Evolutionary conservation across 257 asterid species (phyloP).

Genomic region (Lycium ferocissimum): DNA sequence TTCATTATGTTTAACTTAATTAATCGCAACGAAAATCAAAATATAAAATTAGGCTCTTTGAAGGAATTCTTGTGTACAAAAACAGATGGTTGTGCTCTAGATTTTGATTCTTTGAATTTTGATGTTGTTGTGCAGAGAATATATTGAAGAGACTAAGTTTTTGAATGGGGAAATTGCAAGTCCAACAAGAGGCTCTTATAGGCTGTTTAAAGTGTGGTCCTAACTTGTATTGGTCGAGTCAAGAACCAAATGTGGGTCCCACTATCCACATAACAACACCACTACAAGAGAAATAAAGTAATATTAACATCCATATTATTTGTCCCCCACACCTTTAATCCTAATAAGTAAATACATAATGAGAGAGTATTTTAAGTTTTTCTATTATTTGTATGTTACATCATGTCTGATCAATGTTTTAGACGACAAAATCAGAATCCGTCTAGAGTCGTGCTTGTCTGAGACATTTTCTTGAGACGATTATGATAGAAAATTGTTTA

Average conservation of each 20-base stretch:
- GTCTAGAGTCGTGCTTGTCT: background rate
- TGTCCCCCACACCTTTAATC: background rate
- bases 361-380: too few relatives aligned
- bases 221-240: conserved; percentile 49
- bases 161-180: conserved; percentile 19
- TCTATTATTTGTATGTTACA: too few relatives aligned
- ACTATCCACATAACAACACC: conserved; percentile 25
- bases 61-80: too few relatives aligned
- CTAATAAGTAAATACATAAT: background rate
- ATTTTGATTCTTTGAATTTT: too few relatives aligned
- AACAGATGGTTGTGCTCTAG: too few relatives aligned
- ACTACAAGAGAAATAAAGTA: conserved; percentile 21
- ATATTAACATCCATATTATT: background rate
- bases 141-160: background rate
- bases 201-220: conserved; percentile 47
- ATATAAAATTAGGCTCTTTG: too few relatives aligned
- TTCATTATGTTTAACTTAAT: conserved; percentile 31
- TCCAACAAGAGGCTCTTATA: conserved; percentile 42
- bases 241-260: conserved; percentile 62
- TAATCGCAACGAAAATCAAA: background rate
- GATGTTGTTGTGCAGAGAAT: too few relatives aligned
- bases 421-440: background rate
- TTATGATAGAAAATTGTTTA: background rate
- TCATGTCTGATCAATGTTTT: background rate
- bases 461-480: background rate